A percentile compares a stretch with the other conserved stretches of the same genome.
These are phyloP conservation scores for Wickerhamomyces sp. DNA, from an alignment of 1,139 yeast genomes.

Conservation along the genomic window DNA sequence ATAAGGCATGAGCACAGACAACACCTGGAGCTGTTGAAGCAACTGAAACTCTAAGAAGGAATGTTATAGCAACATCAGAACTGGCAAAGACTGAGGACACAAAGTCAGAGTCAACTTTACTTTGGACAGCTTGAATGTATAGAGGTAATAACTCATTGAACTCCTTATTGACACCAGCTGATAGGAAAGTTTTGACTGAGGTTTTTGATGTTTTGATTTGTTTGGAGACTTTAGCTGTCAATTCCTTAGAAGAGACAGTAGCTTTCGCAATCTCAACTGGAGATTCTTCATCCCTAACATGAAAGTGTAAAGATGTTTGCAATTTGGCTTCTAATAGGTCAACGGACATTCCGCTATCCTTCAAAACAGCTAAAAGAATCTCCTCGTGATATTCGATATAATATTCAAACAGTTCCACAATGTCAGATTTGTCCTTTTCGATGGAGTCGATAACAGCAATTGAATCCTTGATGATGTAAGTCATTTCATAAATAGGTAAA, in stretches of 20 bases:
- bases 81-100: conserved; percentile 30
- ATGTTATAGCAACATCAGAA: conserved; percentile 43
- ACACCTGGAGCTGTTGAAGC: conserved; percentile 55
- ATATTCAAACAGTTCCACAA: conserved; percentile 41
- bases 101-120: conserved; percentile 30
- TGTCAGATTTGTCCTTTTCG: conserved; percentile 32
- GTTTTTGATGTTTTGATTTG: conserved; percentile 25
- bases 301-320: conserved; percentile 48
- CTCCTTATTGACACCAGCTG: conserved; percentile 33
- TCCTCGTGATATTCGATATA: conserved; percentile 36
- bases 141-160: conserved; percentile 39
- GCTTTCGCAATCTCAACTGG: conserved; percentile 19
- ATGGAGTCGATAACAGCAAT: conserved; percentile 29
- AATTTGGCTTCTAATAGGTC: conserved; percentile 64
- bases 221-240: conserved; percentile 27
- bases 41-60: conserved; percentile 50
- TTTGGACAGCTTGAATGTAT: conserved; percentile 38
- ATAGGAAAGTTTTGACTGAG: conserved; percentile 17
- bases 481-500: conserved; percentile 34
- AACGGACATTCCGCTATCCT: conserved; percentile 35
- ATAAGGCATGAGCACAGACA: conserved; percentile 45
- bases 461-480: conserved; percentile 32
- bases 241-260: conserved; percentile 13
- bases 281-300: conserved; percentile 17
- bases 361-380: conserved; percentile 38